Base-by-base conservation (phyloP, 495 filamentous ascomycete genomes). In the Sordaria brevicollis region DNA sequence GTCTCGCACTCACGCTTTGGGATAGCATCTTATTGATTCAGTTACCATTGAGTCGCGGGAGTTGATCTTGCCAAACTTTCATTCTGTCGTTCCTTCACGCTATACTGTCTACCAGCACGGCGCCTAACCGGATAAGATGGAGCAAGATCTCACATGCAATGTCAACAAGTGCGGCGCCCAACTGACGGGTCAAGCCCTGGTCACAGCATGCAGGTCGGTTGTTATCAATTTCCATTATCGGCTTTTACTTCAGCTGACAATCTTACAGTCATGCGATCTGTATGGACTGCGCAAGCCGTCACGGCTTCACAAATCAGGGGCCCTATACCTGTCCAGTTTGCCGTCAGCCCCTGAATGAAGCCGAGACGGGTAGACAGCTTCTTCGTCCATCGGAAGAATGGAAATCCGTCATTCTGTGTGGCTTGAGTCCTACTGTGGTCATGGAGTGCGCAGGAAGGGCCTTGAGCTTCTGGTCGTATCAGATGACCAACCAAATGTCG, bases 381-480 rank as follows among this genome's bases (percentile, higher is more conserved):
- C 84, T 99, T 36, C 92, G 92, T 69, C 94, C 94, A 0, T 89
- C 91, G 0, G 94, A 97, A 76, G 95, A 97, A 71, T 97, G 96
- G 84, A 97, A 97, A 76, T 94, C 93, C 0, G 93, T 92, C 71
- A 89, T 95, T 10, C 82, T 99, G 15, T 92, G 92, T 77, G 95
- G 95, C 0, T 80, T 97, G 6, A 91, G 87, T 68, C 95, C 95
- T 2, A 90, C 86, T 41, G 86, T 89, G 11, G 92, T 99, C 67
- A 93, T 97, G 86, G 95, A 97, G 76, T 96, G 93, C 74, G 91
- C 94, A 66, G 91, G 90, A 13, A 86, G 92, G 69, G 95, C 90
- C 5, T 78, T 97, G 68, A 87, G 85, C 17, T 97, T 97, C 75
- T 99, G 93, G 91, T 88, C 89, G 38, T 97, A 97, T 77, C 95